A percentile compares a stretch with the other conserved stretches of the same genome.
Evolutionary conservation across 2,329 filamentous ascomycete species (phyloP).

Genomic region (Exophiala sp.): DNA sequence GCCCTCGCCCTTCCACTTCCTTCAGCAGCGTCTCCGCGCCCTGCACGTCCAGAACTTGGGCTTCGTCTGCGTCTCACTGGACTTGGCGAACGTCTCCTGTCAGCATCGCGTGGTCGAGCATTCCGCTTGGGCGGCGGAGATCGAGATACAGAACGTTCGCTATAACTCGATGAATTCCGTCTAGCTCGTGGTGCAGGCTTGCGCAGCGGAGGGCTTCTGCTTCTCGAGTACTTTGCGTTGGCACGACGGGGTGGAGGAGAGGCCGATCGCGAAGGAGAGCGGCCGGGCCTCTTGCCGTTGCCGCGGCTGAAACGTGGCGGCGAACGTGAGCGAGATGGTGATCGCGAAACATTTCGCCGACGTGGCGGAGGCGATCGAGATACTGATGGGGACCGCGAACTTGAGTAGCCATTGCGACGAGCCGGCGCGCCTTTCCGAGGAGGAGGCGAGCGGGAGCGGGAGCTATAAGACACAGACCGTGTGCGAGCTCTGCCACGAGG

Average conservation of each 20-base stretch:
- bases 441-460: constrained; percentile 12
- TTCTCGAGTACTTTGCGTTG: constrained; percentile 2
- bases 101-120: neutral
- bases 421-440: neutral
- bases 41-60: neutral
- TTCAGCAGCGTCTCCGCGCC: neutral
- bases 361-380: constrained; percentile 15
- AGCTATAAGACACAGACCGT: constrained; percentile 17
- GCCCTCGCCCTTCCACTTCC: constrained; percentile 13
- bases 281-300: neutral
- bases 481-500: constrained; percentile 16
- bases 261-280: constrained; percentile 2
- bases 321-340: constrained; percentile 3
- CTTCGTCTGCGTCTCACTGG: constrained; percentile 4
- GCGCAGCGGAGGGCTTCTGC: constrained; percentile 2
- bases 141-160: constrained; percentile 6
- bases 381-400: neutral
- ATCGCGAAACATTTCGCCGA: neutral
- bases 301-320: neutral
- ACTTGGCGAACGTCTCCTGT: constrained; percentile 13
- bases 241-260: constrained; percentile 3
- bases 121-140: constrained; percentile 1
- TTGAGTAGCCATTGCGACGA: constrained; percentile 6
- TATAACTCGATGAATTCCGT: constrained; percentile 15
- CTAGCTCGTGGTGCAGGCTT: constrained; percentile 8